Conservation (phyloP, 345 rosid species). For the Capsella bursapastoris region DNA sequence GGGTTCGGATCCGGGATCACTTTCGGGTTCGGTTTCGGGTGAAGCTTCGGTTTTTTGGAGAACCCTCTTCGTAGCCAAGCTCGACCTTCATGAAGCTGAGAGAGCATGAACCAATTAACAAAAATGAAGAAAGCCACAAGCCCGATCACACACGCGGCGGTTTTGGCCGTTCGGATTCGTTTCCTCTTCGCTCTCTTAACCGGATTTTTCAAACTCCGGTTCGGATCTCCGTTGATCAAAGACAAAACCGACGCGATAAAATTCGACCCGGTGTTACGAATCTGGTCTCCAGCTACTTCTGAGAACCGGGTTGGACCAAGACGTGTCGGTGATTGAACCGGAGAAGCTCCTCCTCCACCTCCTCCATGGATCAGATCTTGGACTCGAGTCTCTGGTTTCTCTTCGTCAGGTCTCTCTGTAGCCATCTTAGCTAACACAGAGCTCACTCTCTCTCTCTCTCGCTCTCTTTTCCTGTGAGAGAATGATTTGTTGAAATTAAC, state of each 20-base stretch:
- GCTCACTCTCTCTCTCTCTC: constrained; percentile 7
- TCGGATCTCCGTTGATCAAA: constrained; percentile 45
- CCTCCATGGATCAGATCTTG: constrained; percentile 46
- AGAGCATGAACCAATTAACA: constrained; percentile 77
- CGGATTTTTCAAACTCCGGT: constrained; percentile 40
- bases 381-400: constrained; percentile 39
- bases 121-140: constrained; percentile 72
- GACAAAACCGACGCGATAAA: constrained; percentile 40
- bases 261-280: constrained; percentile 26
- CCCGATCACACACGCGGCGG: constrained; percentile 49
- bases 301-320: constrained; percentile 52
- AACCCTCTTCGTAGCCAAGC: constrained; percentile 44
- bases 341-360: constrained; percentile 31
- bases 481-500: constrained; percentile 30
- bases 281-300: constrained; percentile 31
- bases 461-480: background rate
- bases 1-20: constrained; percentile 8
- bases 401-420: constrained; percentile 45
- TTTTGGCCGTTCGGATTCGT: constrained; percentile 54
- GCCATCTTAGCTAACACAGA: constrained; percentile 27
- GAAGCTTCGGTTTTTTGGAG: constrained; percentile 30
- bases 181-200: constrained; percentile 52
- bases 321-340: constrained; percentile 47
- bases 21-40: constrained; percentile 16
- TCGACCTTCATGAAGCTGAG: constrained; percentile 62